Base-by-base conservation (phyloP, 257 asterid genomes). In the Perilla frutescens region DNA sequence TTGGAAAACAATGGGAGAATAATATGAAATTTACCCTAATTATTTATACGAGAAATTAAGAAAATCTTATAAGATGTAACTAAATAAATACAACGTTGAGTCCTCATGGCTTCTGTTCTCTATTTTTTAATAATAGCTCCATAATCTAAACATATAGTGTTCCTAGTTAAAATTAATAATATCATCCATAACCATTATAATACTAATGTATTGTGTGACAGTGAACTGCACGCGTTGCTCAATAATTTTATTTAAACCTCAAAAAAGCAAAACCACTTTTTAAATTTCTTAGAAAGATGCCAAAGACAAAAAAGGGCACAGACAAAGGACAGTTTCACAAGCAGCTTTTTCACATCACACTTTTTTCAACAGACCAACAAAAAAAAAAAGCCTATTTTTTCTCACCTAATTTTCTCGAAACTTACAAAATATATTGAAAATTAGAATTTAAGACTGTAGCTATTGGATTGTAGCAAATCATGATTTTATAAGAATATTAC, bases 341-440 rank as follows among this genome's bases (percentile, higher is more conserved):
- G 32, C 80, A 72, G 69, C 83, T 76, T 79, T 77, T 74, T 29
- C 4, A 68, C 45, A 66, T 70, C 62, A 55, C 10, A 55, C 54
- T 2, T 66, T 65, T 62, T 55, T 13, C 41, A 56, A 55, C 45
- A 37, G 31, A 7, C 48, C 47, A 41, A 53, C 2, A 49, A 62
- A 31, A 45, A 29, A 4, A 56, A 43, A 34, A n/a, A 5, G 40
- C 36, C 72, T 14, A 1, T 8, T 74, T 62, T 54, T 36, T 48
- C 68, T 69, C 36, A 69, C 72, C 80, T 68, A 51, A 62, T 66
- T 31, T 68, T 51, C 59, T 68, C 32, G 64, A 32, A 76, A 39
- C 56, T 53, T 34, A 13, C 74, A 49, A 67, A 45, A 29, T 11
- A 44, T 31, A 41, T 58, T 44, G 47, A 45, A 70, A 57, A 44